phyloP scores from a whole-genome alignment of 2,329 filamentous ascomycete species.

The Didymella exigua region DNA sequence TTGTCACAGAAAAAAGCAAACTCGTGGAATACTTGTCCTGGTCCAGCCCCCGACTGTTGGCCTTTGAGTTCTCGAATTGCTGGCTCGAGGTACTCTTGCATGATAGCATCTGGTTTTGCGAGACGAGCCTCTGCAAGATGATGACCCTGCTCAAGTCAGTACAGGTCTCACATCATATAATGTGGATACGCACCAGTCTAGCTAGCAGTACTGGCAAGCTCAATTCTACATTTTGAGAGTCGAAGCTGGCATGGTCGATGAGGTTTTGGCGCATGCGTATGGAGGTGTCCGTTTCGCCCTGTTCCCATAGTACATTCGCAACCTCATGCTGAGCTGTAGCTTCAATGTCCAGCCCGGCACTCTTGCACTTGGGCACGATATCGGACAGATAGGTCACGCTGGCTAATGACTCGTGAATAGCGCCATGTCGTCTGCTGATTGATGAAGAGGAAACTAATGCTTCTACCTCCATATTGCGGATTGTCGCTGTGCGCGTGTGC shows the following conservation, averaged over 20 bases:
- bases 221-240: constrained; percentile 39
- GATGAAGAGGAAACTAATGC: constrained; percentile 76
- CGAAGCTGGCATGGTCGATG: constrained; percentile 38
- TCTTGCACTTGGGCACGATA: constrained; percentile 71
- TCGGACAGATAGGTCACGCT: constrained; percentile 82
- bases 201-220: constrained; percentile 73
- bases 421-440: constrained; percentile 79
- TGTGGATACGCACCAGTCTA: constrained; percentile 63
- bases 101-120: constrained; percentile 88
- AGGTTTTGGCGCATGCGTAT: constrained; percentile 86
- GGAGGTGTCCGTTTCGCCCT: constrained; percentile 86
- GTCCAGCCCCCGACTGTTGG: constrained; percentile 69
- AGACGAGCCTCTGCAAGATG: constrained; percentile 88
- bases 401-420: constrained; percentile 84
- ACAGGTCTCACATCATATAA: background rate
- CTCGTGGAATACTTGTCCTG: constrained; percentile 89
- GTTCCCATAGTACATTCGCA: constrained; percentile 90
- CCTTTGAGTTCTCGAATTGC: constrained; percentile 82
- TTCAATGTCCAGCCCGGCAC: constrained; percentile 76
- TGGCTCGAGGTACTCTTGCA: constrained; percentile 81
- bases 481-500: constrained; percentile 65
- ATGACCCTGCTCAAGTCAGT: constrained; percentile 63
- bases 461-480: constrained; percentile 74
- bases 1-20: constrained; percentile 96
- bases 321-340: constrained; percentile 79